Conservation (phyloP, 2,329 filamentous ascomycete species). For the Fusarium luffae region DNA sequence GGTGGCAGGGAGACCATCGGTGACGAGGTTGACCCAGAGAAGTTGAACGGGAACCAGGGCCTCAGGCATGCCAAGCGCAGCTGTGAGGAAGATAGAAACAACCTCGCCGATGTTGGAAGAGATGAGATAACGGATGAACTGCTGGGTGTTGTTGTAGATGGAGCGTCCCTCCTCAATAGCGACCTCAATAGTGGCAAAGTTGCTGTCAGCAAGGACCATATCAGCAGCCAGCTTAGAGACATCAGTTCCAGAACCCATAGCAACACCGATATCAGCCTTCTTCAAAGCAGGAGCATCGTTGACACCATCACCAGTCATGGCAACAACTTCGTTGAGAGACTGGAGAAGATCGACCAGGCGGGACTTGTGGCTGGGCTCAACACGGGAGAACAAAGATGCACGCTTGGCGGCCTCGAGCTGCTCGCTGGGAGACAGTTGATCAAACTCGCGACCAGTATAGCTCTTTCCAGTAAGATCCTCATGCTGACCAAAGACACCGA, state of each 20-base stretch:
- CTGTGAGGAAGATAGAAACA: constrained; percentile 97
- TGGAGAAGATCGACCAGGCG: constrained; percentile 97
- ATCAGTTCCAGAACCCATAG: constrained; percentile 98
- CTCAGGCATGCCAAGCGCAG: constrained; percentile 96
- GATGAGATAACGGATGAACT: constrained; percentile 99
- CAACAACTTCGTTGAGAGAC: constrained; percentile 91
- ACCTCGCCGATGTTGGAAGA: constrained; percentile 99
- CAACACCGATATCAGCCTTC: constrained; percentile 98
- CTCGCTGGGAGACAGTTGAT: constrained; percentile 80
- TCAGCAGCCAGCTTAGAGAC: constrained; percentile 96
- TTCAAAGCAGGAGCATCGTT: constrained; percentile 98
- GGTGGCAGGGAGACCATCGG: constrained; percentile 94
- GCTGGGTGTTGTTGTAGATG: constrained; percentile 99
- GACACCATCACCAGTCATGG: constrained; percentile 99
- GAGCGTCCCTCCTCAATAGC: constrained; percentile 97
- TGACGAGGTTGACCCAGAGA: constrained; percentile 98
- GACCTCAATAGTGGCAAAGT: constrained; percentile 96
- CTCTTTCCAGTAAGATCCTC: constrained; percentile 93
- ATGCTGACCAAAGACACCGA: constrained; percentile 85
- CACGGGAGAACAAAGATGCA: constrained; percentile 93
- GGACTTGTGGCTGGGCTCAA: constrained; percentile 97
- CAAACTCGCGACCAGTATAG: constrained; percentile 94
- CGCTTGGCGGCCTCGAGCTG: constrained; percentile 85
- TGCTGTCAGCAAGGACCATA: constrained; percentile 98
- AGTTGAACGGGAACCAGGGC: constrained; percentile 96